A percentile compares a stretch with the other conserved stretches of the same genome.
phyloP scores from a whole-genome alignment of 2,329 filamentous ascomycete genomes.

The Colletotrichum incanum region DNA sequence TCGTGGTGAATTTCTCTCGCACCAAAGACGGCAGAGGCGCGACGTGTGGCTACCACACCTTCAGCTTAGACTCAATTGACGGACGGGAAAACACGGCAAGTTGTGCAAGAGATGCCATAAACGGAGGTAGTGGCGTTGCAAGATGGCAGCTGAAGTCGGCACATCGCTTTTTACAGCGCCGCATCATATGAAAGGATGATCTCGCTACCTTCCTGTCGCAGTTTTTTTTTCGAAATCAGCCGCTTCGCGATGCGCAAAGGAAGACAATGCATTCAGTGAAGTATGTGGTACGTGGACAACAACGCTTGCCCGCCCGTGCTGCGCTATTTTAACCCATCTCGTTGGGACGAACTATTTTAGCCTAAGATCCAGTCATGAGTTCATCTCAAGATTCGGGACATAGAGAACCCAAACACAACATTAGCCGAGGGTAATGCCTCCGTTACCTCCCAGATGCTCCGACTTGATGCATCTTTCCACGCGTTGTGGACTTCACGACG shows the following conservation, averaged over 20 bases:
- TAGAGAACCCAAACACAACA: background rate
- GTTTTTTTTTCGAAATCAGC: background rate
- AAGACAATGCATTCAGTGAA: background rate
- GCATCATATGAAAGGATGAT: background rate
- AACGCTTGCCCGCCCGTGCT: background rate
- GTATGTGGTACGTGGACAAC: no score
- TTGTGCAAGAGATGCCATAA: background rate
- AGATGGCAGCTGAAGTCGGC: background rate
- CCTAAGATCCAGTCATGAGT: background rate
- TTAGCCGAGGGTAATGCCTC: background rate
- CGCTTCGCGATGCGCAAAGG: background rate
- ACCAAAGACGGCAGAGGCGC: background rate
- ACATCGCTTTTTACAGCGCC: background rate
- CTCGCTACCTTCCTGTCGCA: background rate
- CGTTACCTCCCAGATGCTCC: no score
- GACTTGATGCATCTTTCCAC: background rate
- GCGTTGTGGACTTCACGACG: background rate
- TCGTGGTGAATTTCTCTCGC: background rate
- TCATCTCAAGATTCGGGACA: background rate
- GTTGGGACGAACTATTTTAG: background rate
- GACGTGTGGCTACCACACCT: constrained; percentile 2
- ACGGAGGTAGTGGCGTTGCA: background rate
- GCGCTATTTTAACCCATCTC: background rate
- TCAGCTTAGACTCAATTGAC: no score
- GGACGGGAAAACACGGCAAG: background rate